Evolutionary conservation across 805 yeast genomes (phyloP), one percentile per base, ranked within the genome.

Genomic region (Teunomyces kruisii): DNA sequence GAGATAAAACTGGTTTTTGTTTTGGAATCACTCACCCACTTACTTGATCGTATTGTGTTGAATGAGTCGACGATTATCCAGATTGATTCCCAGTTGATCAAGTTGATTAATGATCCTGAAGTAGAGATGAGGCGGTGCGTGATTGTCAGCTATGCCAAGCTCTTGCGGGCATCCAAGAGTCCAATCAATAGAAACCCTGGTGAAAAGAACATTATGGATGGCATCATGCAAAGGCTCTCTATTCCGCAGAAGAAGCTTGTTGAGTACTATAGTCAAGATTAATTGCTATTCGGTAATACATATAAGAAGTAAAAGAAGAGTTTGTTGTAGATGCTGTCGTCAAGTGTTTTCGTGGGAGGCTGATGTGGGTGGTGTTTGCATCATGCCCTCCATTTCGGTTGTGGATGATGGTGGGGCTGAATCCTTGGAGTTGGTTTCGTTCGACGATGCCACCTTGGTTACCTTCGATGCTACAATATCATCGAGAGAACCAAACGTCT

Each of bases 241-340:
- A 46, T 55, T 2, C 67, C 79, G 1, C 83, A 79, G 45, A 61
- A 59, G 43, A 75, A 70, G 48, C 57, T 80, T 40, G 69, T 79
- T 12, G 76, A 77, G 44, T 72, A 73, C 49, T 79, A 77, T 54
- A 64, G 68, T 44, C 55, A 56, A 36, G 42, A 48, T 26, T 45
- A 41, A 29, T 13, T 39, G 5, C 32, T 22, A 14, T 10, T 28
- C 29, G 27, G 22, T 32, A 46, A 32, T 31, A 38, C 29, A 40
- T 39, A 39, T 30, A 26, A 32, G 37, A 31, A 31, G 30, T 16
- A 32, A 15, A n/a, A 37, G 36, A 16, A 37, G 22, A 26, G 29
- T 35, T 10, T 17, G 16, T 38, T 10, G 17, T 32, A 10, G 17
- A 19, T 26, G 28, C 12, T 8, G 12, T 8, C 12, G 19, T 40